Base-by-base conservation (phyloP, 352 stramenopile species). In the Thalassiosira livingstoniorum region DNA sequence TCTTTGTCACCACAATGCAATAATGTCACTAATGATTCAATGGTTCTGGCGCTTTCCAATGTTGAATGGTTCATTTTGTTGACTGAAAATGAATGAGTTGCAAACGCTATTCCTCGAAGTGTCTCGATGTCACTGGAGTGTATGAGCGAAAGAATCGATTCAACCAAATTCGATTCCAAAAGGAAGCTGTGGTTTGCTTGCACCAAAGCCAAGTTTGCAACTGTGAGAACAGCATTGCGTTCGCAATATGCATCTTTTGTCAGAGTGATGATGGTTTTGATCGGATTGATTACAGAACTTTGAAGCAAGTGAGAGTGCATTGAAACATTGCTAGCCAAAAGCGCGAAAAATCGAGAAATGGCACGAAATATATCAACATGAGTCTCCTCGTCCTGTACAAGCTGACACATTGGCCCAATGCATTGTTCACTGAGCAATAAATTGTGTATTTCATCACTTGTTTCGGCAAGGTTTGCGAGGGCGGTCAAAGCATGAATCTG, bases 381-480 rank as follows among this genome's bases (percentile, higher is more conserved):
- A 45, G 51, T 79, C 35, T 51, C 67, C 58, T 75, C 27, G 69
- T 54, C 62, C 31, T 78, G 29, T 29, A 94, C 91, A 11, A 98
- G 92, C 10, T 93, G 73, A 42, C 98, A 97, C 61, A 99, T 79
- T 39, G 94, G 95, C 2, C 94, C 95, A n/a, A 99, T 85, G 62
- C 73, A 89, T 10, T 91, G 92, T 64, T 98, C 96, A 68, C 98
- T 96, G 0, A 99, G 87, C 91, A 99, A 97, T 54, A 97, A 97
- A 68, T 96, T 96, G 83, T 99, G 97, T 15, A 97, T 98, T 76
- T 97, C 91, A 21, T 96, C 96, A 54, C 98, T 96, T 91, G 98
- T 98, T 75, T 99, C 97, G 3, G 97, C 97, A 43, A 99, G 91
- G 84, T 98, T 99, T 0, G 95, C 96, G 0, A 99, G 86, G 34